phyloP scores from a whole-genome alignment of 768 basidiomycete genomes.

The Gautieria morchelliformis region DNA sequence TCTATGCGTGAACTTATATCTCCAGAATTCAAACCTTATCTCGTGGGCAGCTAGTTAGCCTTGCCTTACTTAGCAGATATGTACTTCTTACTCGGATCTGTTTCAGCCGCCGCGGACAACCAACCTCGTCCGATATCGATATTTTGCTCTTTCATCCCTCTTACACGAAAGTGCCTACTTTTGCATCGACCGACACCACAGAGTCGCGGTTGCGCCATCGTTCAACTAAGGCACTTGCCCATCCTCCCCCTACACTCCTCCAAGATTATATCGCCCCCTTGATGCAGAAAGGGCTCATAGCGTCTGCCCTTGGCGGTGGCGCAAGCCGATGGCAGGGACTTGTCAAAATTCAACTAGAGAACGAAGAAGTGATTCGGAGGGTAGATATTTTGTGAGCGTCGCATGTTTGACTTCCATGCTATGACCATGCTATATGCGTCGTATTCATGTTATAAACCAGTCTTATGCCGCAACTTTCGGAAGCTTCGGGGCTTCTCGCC shows the following conservation, averaged over 20 bases:
- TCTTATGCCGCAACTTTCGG: slow-evolving; percentile 35
- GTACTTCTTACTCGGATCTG: not conserved
- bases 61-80: not conserved
- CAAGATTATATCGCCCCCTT: slow-evolving; percentile 31
- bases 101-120: slow-evolving; percentile 39
- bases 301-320: slow-evolving; percentile 23
- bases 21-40: slow-evolving; percentile 36
- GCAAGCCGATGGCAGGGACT: slow-evolving; percentile 42
- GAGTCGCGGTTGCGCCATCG: slow-evolving; percentile 1
- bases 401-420: not conserved
- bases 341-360: slow-evolving; percentile 32
- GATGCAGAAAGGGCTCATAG: slow-evolving; percentile 35
- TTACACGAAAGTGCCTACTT: slow-evolving; percentile 30
- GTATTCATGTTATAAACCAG: slow-evolving; percentile 15
- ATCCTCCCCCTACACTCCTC: slow-evolving; percentile 20
- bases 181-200: not conserved
- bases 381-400: slow-evolving; percentile 18
- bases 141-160: slow-evolving; percentile 38
- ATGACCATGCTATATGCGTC: not conserved
- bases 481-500: slow-evolving; percentile 42
- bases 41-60: slow-evolving; percentile 53
- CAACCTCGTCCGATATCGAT: slow-evolving; percentile 27
- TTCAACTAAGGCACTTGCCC: slow-evolving; percentile 14
- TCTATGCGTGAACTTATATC: slow-evolving; percentile 40
- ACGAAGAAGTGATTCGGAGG: slow-evolving; percentile 16